Base-by-base conservation (phyloP, 2,329 filamentous ascomycete genomes). In the Drechslerella dactyloides region DNA sequence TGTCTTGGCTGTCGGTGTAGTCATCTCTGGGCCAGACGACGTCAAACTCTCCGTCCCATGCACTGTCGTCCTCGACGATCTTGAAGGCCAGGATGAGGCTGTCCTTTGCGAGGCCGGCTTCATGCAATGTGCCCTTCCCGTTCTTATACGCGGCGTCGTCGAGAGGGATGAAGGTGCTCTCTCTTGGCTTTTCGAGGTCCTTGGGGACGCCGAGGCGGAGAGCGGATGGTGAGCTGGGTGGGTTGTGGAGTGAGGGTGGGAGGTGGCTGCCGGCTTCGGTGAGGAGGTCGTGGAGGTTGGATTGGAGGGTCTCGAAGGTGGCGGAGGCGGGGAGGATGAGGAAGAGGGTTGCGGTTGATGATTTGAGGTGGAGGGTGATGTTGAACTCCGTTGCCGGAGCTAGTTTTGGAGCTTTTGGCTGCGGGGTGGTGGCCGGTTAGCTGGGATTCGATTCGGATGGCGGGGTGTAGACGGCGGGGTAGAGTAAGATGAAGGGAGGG, bases 361-460 rank as follows among this genome's bases (percentile, higher is more conserved):
- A 72, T 65, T 72, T 72, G 56, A 72, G 60, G 60, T 55, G 56
- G 44, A 72, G 56, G 24, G 68, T 60, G 52, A 72, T n/a, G n/a
- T n/a, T n/a, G n/a, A n/a, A n/a, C n/a, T n/a, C n/a, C n/a, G n/a
- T n/a, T n/a, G n/a, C n/a, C n/a, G n/a, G 30, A 0, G 68, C 60
- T 13, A 50, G 55, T 11, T 51, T 24, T 17, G 42, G n/a, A n/a
- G n/a, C n/a, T 7, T 58, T 58, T 30, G 55, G 50, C 55, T 65
- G 17, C 3, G 6, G 40, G 40, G 5, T 46, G 17, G 13, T 55
- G 40, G 40, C 2, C 33, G 17, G 13, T 55, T 21, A 21, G 40
- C 17, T 55, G 37, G 24, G 24, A 27, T 27, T 11, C 11, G 33
- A n/a, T 30, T 2, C 19, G 33, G 30, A 19, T 33, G 8, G 27